A percentile compares a stretch with the other conserved stretches of the same genome.
phyloP scores from a whole-genome alignment of 768 basidiomycete genomes.

The Thelephora ganbajun region DNA sequence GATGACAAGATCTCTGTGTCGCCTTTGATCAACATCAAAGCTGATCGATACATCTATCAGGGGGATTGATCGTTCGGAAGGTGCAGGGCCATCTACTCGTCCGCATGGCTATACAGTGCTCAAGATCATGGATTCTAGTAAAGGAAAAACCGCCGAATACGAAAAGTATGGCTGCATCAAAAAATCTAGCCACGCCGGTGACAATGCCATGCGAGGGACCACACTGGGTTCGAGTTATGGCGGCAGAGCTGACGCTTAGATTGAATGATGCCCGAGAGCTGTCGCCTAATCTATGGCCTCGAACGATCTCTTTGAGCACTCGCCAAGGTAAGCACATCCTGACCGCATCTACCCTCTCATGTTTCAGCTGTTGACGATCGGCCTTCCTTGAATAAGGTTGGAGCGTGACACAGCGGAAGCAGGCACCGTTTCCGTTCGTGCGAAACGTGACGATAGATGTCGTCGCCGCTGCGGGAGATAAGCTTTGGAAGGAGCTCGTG shows the following conservation, averaged over 20 bases:
- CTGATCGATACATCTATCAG: constrained; percentile 19
- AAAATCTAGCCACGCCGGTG: constrained; percentile 76
- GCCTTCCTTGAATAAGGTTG: constrained; percentile 30
- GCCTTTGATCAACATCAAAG: not conserved
- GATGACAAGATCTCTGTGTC: not conserved
- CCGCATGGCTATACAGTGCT: too few species aligned
- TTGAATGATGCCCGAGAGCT: constrained; percentile 68
- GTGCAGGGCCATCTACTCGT: constrained; percentile 21
- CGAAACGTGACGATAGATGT: constrained; percentile 60
- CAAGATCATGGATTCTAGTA: constrained; percentile 29
- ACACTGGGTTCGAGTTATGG: constrained; percentile 86
- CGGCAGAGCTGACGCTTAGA: constrained; percentile 79
- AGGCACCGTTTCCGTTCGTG: constrained; percentile 78
- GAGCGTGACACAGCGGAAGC: constrained; percentile 60
- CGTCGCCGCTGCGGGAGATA: constrained; percentile 63
- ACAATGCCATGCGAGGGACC: constrained; percentile 60
- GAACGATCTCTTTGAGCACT: constrained; percentile 69
- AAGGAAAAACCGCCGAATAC: constrained; percentile 68
- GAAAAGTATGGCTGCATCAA: constrained; percentile 95
- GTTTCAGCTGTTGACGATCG: not conserved
- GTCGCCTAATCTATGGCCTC: constrained; percentile 79
- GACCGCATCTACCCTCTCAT: not conserved
- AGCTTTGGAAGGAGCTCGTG: constrained; percentile 80
- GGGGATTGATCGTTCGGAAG: constrained; percentile 83
- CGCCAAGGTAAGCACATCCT: constrained; percentile 39